These are phyloP conservation scores for Globisporangium echinulatum DNA, from an alignment of 352 stramenopile genomes.

Conservation along the genomic window DNA sequence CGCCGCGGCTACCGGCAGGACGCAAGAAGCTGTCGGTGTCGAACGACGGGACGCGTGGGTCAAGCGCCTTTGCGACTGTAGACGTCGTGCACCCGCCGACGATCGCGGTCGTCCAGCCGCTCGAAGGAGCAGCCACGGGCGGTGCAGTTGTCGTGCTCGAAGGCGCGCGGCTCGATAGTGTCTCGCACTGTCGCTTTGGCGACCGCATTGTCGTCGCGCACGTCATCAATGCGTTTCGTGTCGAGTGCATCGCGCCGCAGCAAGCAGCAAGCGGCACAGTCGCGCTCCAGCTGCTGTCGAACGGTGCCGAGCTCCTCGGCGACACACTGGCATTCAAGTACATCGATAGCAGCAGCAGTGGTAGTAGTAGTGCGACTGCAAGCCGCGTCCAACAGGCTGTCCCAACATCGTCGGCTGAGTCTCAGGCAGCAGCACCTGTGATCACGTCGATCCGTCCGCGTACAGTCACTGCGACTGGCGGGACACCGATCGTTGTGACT, in stretches of 20 bases:
- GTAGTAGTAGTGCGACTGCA: too few relatives aligned
- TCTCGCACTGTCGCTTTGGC: slow-evolving; percentile 78
- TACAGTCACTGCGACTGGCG: slow-evolving; percentile 21
- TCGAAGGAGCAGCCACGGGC: slow-evolving; percentile 23
- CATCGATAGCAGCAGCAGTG: slow-evolving; percentile 6
- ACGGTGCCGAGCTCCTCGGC: slow-evolving; percentile 33
- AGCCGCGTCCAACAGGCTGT: not conserved
- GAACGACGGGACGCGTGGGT: slow-evolving; percentile 44
- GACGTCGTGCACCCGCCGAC: slow-evolving; percentile 45
- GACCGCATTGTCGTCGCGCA: slow-evolving; percentile 17
- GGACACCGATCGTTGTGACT: slow-evolving; percentile 62
- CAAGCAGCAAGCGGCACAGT: slow-evolving; percentile 29
- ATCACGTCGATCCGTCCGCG: slow-evolving; percentile 15
- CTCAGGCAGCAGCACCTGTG: slow-evolving; percentile 6
- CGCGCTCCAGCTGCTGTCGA: slow-evolving; percentile 31
- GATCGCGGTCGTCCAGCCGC: slow-evolving; percentile 29
- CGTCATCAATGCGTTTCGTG: slow-evolving; percentile 23
- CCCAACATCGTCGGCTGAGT: not conserved
- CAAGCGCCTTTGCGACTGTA: slow-evolving; percentile 25
- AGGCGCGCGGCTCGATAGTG: slow-evolving; percentile 38
- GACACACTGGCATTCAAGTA: slow-evolving; percentile 41
- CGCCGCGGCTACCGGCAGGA: slow-evolving; percentile 24
- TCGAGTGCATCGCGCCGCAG: slow-evolving; percentile 23
- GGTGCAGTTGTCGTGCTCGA: slow-evolving; percentile 35
- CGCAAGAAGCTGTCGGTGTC: slow-evolving; percentile 32